Evolutionary conservation across 176 grass and related monocot genomes (phyloP), one percentile per base, ranked within the genome.

Genomic region (Aegilops sharonensis): DNA sequence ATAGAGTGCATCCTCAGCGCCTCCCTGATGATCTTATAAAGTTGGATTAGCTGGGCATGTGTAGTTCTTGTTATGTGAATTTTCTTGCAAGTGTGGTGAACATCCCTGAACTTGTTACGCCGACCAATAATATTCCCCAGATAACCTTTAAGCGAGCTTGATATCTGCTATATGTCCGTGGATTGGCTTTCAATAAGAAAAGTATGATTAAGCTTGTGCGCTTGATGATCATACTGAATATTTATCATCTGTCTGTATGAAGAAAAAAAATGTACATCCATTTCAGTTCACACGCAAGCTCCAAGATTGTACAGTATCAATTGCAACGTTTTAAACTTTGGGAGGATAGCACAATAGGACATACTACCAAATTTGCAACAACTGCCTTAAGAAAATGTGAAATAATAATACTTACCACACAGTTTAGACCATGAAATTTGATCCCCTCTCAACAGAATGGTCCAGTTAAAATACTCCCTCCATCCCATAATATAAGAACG

Each of bases 111-210:
- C 40, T 77, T 81, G 81, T 85, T 69, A 34, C 1, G 13, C 64
- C 65, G 71, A 82, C 50, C 29, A 88, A 88, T 91, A 85, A 85
- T 83, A 71, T 14, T 74, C 31, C 37, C 43, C 52, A 52, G 8
- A 32, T 70, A 81, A 31, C 13, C 11, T 84, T 20, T 30, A 72
- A 76, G 30, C 8, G 47, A 23, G 25, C 81, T 86, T 36, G 48
- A 57, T 11, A 76, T 52, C 47, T 54, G 14, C 61, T 21, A 35
- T 60, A 31, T 6, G 10, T 54, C 15, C 15, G 50, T 18, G 50
- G 50, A 54, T 54, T 61, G 31, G 76, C 30, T 39, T 50, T 80
- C 17, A 6, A 60, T 54, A 4, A 27, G 29, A 47, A 35, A 71
- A 77, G 27, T 31, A 12, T 63, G 56, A 21, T 59, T 57, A 59